These are phyloP conservation scores for Aristolochia californica DNA, from an alignment of 164 flowering plant species.

Conservation along the genomic window DNA sequence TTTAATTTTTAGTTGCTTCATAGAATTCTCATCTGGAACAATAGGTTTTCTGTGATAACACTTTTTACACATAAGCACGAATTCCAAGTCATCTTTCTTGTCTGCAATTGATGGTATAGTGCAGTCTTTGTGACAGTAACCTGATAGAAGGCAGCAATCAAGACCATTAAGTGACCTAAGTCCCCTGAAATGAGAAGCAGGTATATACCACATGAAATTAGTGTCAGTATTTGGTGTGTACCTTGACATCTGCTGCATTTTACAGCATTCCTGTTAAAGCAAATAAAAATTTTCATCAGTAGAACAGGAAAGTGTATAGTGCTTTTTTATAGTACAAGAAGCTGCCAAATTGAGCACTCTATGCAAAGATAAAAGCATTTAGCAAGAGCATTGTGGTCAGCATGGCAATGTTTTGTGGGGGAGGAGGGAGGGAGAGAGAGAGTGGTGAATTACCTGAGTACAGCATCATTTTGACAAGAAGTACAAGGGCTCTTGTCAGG, in stretches of 20 bases:
- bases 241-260: conserved; percentile 80
- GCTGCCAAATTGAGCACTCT: conserved; percentile 7
- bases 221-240: conserved; percentile 11
- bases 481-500: conserved; percentile 42
- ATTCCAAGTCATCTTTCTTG: conserved; percentile 21
- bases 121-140: conserved; percentile 70
- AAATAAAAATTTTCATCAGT: conserved; percentile 11
- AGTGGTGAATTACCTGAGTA: conserved; percentile 34
- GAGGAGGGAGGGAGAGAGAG: not conserved
- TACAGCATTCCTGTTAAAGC: conserved; percentile 49
- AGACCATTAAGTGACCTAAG: not conserved
- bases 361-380: too few relatives aligned
- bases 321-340: too few relatives aligned
- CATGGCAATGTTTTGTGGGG: not conserved
- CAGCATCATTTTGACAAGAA: conserved; percentile 55
- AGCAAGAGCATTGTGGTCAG: not conserved
- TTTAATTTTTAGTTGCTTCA: not conserved
- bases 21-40: conserved; percentile 8
- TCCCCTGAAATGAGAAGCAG: conserved; percentile 1
- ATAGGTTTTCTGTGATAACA: conserved; percentile 24
- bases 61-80: conserved; percentile 41
- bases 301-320: conserved; percentile 2
- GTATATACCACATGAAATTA: not conserved
- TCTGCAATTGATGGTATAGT: conserved; percentile 30
- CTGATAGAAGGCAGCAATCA: conserved; percentile 27